Evolutionary conservation across 2,329 filamentous ascomycete genomes (phyloP).

Genomic region (Fusarium stilboides): DNA sequence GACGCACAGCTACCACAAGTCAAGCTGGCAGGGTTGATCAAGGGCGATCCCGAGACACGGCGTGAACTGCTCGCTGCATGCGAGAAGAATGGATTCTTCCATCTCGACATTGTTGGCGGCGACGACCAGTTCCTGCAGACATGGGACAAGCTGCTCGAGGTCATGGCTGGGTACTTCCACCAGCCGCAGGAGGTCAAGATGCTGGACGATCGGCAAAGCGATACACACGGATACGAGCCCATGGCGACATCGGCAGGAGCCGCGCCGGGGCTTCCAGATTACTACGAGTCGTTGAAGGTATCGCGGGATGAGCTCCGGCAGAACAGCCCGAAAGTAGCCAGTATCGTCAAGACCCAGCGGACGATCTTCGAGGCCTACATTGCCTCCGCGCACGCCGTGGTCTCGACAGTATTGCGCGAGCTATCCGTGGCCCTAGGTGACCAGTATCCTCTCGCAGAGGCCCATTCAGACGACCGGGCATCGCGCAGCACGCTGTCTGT

Average conservation of each 20-base stretch:
- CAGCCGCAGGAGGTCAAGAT: conserved; percentile 16
- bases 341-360: conserved; percentile 15
- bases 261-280: conserved; percentile 14
- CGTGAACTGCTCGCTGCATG: conserved; percentile 12
- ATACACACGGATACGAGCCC: conserved; percentile 13
- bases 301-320: conserved; percentile 13
- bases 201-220: conserved; percentile 10
- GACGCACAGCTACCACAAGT: conserved; percentile 10
- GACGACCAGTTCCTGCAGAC: conserved; percentile 15
- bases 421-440: conserved; percentile 10
- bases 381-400: conserved; percentile 9
- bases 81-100: conserved; percentile 16
- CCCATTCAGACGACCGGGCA: conserved; percentile 11
- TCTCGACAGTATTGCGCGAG: conserved; percentile 13
- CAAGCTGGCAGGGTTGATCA: conserved; percentile 14
- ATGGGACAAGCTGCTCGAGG: conserved; percentile 13
- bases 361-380: conserved; percentile 13
- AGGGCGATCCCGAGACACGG: conserved; percentile 13
- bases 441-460: conserved; percentile 16
- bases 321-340: conserved; percentile 10
- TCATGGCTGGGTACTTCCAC: conserved; percentile 13
- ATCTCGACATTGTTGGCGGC: conserved; percentile 14
- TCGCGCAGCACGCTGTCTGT: conserved; percentile 14
- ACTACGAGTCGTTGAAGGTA: conserved; percentile 17
- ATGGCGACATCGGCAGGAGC: conserved; percentile 16